Conservation (phyloP, 345 rosid species). For the Turnera subulata region DNA sequence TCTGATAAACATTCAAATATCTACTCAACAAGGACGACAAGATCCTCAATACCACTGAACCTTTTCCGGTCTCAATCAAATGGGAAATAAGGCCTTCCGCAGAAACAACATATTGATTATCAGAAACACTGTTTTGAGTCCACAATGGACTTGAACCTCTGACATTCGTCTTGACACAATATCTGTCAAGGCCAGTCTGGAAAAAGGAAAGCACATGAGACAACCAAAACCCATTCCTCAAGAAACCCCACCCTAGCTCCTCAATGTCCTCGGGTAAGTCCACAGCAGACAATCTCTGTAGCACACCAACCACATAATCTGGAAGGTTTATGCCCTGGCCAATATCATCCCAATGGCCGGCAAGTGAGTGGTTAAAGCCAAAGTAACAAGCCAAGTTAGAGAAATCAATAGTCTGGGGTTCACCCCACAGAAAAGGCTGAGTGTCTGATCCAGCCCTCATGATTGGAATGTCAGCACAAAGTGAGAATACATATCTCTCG, state of each 20-base stretch:
- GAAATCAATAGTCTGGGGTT: constrained; percentile 38
- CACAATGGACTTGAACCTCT: constrained; percentile 42
- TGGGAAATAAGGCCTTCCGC: constrained; percentile 55
- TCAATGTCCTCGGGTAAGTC: constrained; percentile 40
- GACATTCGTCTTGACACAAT: constrained; percentile 42
- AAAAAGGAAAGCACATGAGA: constrained; percentile 62
- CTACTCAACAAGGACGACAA: constrained; percentile 58
- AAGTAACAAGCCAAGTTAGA: constrained; percentile 45
- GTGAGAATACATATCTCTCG: constrained; percentile 82
- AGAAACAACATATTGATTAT: constrained; percentile 37
- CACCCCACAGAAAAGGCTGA: constrained; percentile 39
- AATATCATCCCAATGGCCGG: constrained; percentile 37
- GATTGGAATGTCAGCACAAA: constrained; percentile 74
- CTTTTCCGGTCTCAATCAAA: constrained; percentile 50
- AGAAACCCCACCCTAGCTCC: constrained; percentile 78
- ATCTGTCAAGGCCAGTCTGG: constrained; percentile 53
- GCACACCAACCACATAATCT: constrained; percentile 43
- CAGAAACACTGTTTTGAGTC: constrained; percentile 46
- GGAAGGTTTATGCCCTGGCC: constrained; percentile 36
- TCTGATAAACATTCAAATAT: constrained; percentile 52
- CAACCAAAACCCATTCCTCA: constrained; percentile 75
- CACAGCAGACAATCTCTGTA: constrained; percentile 40
- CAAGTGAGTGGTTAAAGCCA: constrained; percentile 53
- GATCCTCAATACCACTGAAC: constrained; percentile 43
- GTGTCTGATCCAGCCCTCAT: constrained; percentile 28